Evolutionary conservation across 345 rosid genomes (phyloP), one percentile per base, ranked within the genome.

Genomic region (Lagerstroemia speciosa): DNA sequence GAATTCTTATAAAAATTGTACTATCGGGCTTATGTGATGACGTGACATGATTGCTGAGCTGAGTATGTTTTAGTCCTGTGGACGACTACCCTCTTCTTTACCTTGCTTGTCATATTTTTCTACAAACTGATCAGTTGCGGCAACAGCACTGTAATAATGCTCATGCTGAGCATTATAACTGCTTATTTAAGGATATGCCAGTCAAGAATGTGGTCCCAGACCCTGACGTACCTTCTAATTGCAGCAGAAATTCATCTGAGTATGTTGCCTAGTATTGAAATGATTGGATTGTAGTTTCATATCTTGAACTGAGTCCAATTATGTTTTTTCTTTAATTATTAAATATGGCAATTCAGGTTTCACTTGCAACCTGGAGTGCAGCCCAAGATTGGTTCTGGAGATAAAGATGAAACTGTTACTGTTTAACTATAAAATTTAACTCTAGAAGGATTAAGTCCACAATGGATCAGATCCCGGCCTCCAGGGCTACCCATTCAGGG

Each of bases 321-420:
- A n/a, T 52, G 58, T 11, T 57, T 52, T 55, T 17, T 26, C 61
- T 74, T 55, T 69, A 76, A 27, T 32, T 36, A 19, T 33, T 37
- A 26, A 53, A 26, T n/a, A 8, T 76, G 53, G 20, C 50, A 43
- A 69, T 78, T 62, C 72, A 94, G 98, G 88, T 87, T 94, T 80
- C 92, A 91, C 74, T 75, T 91, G 80, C 92, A 85, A 80, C 79
- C 84, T 55, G 95, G 95, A 71, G 78, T 69, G 72, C 86, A 85
- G 75, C 66, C 81, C 69, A 91, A 87, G 83, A 83, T 89, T 79
- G 99, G 95, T 76, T 83, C 81, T 67, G 99, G 98, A 72, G 92
- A 88, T 76, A 83, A 93, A 79, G 87, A 88, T 60, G 96, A 91
- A 75, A 74, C 82, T 73, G 55, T 91, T 36, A 67, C 75, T 65